Evolutionary conservation across 352 stramenopile genomes (phyloP).

Genomic region (Phytophthora uliginosa): DNA sequence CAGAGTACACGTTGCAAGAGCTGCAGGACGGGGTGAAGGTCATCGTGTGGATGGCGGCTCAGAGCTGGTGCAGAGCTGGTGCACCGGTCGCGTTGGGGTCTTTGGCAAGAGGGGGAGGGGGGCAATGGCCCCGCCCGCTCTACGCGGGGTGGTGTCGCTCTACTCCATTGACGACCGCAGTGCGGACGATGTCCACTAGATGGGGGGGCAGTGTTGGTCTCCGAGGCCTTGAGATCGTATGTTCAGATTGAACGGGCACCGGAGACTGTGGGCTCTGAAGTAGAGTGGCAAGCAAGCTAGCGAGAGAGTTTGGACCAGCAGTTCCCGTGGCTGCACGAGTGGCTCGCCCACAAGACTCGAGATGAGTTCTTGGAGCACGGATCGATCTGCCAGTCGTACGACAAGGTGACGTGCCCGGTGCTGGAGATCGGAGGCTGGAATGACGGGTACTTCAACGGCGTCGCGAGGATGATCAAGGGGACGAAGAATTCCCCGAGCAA

Average conservation of each 20-base stretch:
- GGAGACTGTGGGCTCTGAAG: slow-evolving; percentile 39
- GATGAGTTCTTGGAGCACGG: slow-evolving; percentile 57
- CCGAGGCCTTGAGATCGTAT: slow-evolving; percentile 41
- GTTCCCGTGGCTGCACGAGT: slow-evolving; percentile 55
- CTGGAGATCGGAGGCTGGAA: too few relatives aligned
- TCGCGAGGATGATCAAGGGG: too few relatives aligned
- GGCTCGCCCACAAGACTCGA: slow-evolving; percentile 48
- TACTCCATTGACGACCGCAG: too few relatives aligned
- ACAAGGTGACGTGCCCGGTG: slow-evolving; percentile 17
- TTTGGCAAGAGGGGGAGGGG: too few relatives aligned
- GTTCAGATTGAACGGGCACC: slow-evolving; percentile 44
- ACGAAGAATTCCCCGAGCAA: too few relatives aligned
- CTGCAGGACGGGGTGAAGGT: slow-evolving; percentile 53
- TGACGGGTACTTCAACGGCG: too few relatives aligned
- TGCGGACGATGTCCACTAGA: too few relatives aligned
- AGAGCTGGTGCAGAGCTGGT: too few relatives aligned
- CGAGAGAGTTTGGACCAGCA: slow-evolving; percentile 47
- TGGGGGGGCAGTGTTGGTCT: slow-evolving; percentile 53
- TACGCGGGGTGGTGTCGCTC: too few relatives aligned
- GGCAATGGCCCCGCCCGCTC: too few relatives aligned
- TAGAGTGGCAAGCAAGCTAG: slow-evolving; percentile 40
- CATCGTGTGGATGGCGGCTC: slow-evolving; percentile 19
- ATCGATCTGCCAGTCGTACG: slow-evolving; percentile 53
- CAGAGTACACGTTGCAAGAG: slow-evolving; percentile 59
- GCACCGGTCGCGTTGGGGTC: too few relatives aligned